phyloP scores from a whole-genome alignment of 306 rosid species.

The Carpinus fangiana region DNA sequence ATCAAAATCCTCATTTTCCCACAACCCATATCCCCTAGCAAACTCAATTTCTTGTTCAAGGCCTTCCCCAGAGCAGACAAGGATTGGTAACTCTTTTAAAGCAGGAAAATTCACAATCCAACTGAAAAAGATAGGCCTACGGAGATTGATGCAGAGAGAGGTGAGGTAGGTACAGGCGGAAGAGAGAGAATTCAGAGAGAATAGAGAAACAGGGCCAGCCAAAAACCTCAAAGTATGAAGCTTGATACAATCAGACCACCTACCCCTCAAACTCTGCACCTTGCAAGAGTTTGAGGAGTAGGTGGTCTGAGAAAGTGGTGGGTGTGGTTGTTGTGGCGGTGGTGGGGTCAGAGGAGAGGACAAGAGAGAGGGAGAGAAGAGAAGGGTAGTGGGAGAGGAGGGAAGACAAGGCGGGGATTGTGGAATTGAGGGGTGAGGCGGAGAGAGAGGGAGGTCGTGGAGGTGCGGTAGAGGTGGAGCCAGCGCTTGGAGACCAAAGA shows the following conservation, averaged over 20 bases:
- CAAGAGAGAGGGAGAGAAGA: conserved; percentile 58
- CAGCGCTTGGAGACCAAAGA: conserved; percentile 82
- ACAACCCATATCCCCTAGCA: conserved; percentile 17
- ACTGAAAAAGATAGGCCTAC: conserved; percentile 54
- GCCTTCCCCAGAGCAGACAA: conserved; percentile 28
- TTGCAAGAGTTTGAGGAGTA: conserved; percentile 43
- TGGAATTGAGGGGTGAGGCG: conserved; percentile 37
- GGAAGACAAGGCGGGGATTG: conserved; percentile 44
- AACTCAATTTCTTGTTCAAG: conserved; percentile 16
- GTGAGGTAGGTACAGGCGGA: conserved; percentile 42
- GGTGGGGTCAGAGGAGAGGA: conserved; percentile 35
- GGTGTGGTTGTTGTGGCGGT: not conserved
- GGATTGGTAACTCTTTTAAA: conserved; percentile 50
- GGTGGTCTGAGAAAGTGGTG: conserved; percentile 25
- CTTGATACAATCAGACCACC: conserved; percentile 36
- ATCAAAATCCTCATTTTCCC: conserved; percentile 35
- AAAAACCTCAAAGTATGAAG: conserved; percentile 53
- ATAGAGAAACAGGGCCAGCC: conserved; percentile 52
- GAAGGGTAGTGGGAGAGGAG: conserved; percentile 62
- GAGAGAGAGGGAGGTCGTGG: conserved; percentile 66
- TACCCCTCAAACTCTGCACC: too few species aligned
- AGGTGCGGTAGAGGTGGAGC: conserved; percentile 74
- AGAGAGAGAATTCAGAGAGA: conserved; percentile 70
- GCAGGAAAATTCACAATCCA: conserved; percentile 60
- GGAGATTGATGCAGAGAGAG: conserved; percentile 57